A percentile compares a stretch with the other conserved stretches of the same genome.
These are phyloP conservation scores for Sugiyamaella neomexicana DNA, from an alignment of 1,139 yeast genomes.

Conservation along the genomic window DNA sequence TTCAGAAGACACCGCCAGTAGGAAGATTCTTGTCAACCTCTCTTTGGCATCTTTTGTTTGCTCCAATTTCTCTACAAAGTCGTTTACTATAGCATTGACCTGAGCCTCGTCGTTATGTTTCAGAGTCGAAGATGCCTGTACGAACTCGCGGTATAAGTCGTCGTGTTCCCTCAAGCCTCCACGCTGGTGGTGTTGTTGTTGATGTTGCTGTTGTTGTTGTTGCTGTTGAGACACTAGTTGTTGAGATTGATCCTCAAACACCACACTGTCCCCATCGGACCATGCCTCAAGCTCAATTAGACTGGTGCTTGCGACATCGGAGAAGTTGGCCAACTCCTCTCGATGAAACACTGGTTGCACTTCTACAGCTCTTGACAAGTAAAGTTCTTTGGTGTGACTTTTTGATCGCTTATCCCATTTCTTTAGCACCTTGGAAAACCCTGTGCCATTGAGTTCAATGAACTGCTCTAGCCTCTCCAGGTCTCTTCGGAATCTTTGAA, in stretches of 20 bases:
- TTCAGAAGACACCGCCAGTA: conserved; percentile 55
- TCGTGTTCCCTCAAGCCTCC: conserved; percentile 42
- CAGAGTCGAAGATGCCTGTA: conserved; percentile 50
- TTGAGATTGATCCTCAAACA: conserved; percentile 19
- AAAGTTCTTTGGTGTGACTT: conserved; percentile 89
- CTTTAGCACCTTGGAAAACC: conserved; percentile 89
- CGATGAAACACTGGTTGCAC: conserved; percentile 96
- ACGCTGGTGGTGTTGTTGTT: background rate
- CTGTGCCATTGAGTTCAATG: conserved; percentile 91
- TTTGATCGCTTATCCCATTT: conserved; percentile 98
- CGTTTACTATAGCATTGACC: conserved; percentile 34
- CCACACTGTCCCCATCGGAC: conserved; percentile 66
- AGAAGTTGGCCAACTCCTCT: conserved; percentile 78
- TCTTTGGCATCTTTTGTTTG: conserved; percentile 45
- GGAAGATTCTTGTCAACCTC: conserved; percentile 63
- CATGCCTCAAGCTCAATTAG: conserved; percentile 83
- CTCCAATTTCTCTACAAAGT: conserved; percentile 54
- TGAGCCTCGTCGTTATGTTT: conserved; percentile 28
- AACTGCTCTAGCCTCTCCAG: conserved; percentile 85
- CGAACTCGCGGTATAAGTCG: conserved; percentile 66
- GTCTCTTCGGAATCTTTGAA: conserved; percentile 86
- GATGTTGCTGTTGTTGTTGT: background rate
- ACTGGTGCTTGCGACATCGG: conserved; percentile 76
- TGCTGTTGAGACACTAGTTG: background rate
- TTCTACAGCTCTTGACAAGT: conserved; percentile 86